A percentile compares a stretch with the other conserved stretches of the same genome.
These are phyloP conservation scores for Mallotus repandus DNA, from an alignment of 441 rosid species.

Conservation along the genomic window DNA sequence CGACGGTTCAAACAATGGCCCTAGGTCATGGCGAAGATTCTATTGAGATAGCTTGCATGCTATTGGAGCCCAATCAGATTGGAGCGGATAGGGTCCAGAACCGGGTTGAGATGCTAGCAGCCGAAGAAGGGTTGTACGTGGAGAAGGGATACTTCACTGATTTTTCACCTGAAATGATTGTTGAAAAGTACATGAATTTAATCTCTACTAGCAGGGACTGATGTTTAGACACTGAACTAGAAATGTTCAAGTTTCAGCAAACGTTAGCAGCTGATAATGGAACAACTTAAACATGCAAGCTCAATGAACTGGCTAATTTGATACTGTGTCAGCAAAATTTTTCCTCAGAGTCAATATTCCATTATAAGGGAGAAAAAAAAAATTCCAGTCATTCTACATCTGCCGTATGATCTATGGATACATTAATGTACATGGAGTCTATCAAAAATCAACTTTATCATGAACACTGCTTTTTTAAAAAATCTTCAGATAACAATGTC, in stretches of 20 bases:
- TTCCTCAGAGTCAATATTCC: background rate
- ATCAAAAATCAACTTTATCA: constrained; percentile 31
- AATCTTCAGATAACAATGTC: constrained; percentile 58
- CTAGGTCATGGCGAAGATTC: constrained; percentile 52
- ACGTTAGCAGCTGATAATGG: background rate
- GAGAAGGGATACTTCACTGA: constrained; percentile 67
- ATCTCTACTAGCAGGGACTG: constrained; percentile 24
- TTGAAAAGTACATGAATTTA: constrained; percentile 42
- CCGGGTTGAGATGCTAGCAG: constrained; percentile 52
- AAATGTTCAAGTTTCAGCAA: background rate
- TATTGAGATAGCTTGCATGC: constrained; percentile 59
- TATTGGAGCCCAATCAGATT: constrained; percentile 56
- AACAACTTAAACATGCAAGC: background rate
- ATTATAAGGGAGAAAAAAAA: constrained; percentile 16
- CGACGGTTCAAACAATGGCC: constrained; percentile 52
- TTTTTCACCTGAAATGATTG: constrained; percentile 49
- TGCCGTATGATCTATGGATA: constrained; percentile 31
- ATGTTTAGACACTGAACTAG: constrained; percentile 1
- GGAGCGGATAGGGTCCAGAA: constrained; percentile 58
- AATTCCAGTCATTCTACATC: constrained; percentile 17
- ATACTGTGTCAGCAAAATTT: background rate
- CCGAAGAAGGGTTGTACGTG: constrained; percentile 48
- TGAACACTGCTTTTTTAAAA: constrained; percentile 57
- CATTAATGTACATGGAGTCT: constrained; percentile 38
- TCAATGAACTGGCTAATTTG: background rate